These are phyloP conservation scores for Tolypocladium guangdongense DNA, from an alignment of 2,329 filamentous ascomycete genomes.

Conservation along the genomic window DNA sequence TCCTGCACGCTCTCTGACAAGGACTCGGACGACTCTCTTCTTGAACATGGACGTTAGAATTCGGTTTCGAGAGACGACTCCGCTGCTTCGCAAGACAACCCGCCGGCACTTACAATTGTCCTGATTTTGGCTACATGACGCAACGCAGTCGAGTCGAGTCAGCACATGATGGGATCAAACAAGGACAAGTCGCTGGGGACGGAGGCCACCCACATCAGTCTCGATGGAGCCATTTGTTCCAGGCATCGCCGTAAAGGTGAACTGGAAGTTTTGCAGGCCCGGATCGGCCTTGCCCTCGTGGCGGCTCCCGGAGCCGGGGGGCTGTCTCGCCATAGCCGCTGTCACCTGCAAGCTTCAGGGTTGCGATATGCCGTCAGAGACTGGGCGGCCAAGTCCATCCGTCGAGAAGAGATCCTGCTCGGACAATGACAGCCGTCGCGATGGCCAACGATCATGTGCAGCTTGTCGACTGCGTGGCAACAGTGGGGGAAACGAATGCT, in stretches of 20 bases:
- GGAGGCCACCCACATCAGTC: slow-evolving; percentile 17
- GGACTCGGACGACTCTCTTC: slow-evolving; percentile 20
- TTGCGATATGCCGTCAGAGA: neutral
- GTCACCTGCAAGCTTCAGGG: neutral
- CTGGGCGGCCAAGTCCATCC: neutral
- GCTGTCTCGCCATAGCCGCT: neutral
- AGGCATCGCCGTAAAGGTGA: slow-evolving; percentile 21
- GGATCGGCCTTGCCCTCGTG: neutral
- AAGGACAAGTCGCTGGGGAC: neutral
- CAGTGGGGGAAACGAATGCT: neutral
- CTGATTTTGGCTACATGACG: slow-evolving; percentile 9
- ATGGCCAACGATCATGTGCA: too few relatives aligned
- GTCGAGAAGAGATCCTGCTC: neutral
- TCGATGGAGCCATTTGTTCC: slow-evolving; percentile 19
- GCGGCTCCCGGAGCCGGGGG: neutral
- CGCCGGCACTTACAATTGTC: slow-evolving; percentile 11
- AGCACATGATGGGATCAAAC: slow-evolving; percentile 3
- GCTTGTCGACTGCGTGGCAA: neutral
- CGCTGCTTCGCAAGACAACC: neutral
- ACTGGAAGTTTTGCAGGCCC: slow-evolving; percentile 12
- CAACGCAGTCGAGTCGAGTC: slow-evolving; percentile 4
- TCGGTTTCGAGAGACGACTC: too few relatives aligned
- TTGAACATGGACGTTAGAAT: neutral
- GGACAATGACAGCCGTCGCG: neutral
- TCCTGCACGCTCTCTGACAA: slow-evolving; percentile 29